Percentiles rank a stretch among this genome's conserved stretches.
Conservation (phyloP, 2,329 filamentous ascomycete genomes). For the Colletotrichum neosansevieriae region DNA sequence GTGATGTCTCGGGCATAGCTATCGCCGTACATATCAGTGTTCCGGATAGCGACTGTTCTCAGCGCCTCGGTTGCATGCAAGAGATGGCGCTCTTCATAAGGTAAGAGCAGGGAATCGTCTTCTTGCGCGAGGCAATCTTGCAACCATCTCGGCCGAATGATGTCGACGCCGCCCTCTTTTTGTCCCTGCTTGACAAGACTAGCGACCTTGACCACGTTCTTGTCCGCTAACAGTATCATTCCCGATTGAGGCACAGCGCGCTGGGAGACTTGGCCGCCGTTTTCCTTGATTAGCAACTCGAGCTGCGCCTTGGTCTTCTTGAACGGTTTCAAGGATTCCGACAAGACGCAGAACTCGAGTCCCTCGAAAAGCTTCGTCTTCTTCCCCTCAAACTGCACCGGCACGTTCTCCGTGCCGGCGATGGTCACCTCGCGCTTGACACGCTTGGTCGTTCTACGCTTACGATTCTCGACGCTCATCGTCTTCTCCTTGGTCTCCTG, state of each 20-base stretch:
- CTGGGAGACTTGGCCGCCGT: conserved; percentile 85
- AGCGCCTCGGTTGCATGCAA: conserved; percentile 74
- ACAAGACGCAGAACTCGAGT: conserved; percentile 85
- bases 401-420: conserved; percentile 72
- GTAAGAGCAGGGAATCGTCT: conserved; percentile 72
- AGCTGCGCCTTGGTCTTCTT: conserved; percentile 84
- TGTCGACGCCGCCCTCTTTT: conserved; percentile 76
- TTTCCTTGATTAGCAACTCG: conserved; percentile 83
- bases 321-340: conserved; percentile 75
- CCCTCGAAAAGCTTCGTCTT: conserved; percentile 78
- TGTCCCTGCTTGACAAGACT: conserved; percentile 82
- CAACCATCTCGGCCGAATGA: conserved; percentile 86
- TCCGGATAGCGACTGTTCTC: conserved; percentile 65
- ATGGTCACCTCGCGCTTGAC: conserved; percentile 79
- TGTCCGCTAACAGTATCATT: conserved; percentile 83
- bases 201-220: conserved; percentile 83
- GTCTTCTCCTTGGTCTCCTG: conserved; percentile 78
- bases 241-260: conserved; percentile 70
- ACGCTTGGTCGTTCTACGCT: conserved; percentile 66
- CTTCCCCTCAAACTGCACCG: conserved; percentile 63
- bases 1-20: conserved; percentile 81
- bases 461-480: conserved; percentile 81
- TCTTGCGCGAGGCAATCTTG: conserved; percentile 79
- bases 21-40: conserved; percentile 83
- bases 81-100: conserved; percentile 73